Base-by-base conservation (phyloP, 805 yeast genomes). In the Candida tammaniensis region DNA sequence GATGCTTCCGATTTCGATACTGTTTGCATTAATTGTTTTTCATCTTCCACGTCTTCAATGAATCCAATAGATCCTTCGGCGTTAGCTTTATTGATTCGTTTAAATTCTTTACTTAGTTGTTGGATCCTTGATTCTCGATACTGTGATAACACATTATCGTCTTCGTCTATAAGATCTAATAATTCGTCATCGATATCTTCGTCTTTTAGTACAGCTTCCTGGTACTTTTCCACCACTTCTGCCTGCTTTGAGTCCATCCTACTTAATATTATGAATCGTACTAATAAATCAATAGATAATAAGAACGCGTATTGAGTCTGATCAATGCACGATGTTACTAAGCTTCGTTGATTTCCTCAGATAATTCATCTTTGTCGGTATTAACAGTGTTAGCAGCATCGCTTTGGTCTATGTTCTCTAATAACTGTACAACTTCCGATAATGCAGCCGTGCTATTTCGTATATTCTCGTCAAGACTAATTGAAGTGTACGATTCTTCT, bases 101-200 rank as follows among this genome's bases (percentile, higher is more conserved):
- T 66, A 60, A 56, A 61, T 51, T 72, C 72, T 20, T 53, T 47
- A 1, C 74, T 62, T 21, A 82, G 57, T 45, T 82, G 78, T 36
- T 78, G 72, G 32, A 83, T 59, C 21, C 94, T 62, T 44, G 68
- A 66, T 47, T 81, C 91, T 54, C 93, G 64, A 48, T 79, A 82
- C 14, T 59, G 64, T 3, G 64, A 52, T 20, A 74, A 47, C n/a
- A 53, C 46, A 5, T 47, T 52, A 27, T 75, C 80, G 14, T 64
- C 68, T 20, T 72, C 75, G 22, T 72, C 74, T 14, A 30, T 8
- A 7, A 30, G 22, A 24, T 78, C 77, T 24, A 79, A 72, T 17
- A 64, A 56, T 30, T 75, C 82, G 17, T 52, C 59, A 33, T 48
- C 54, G 7, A 49, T 45, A 1, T 51, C 49, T 5, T 49, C 46